These are phyloP conservation scores for Perilla frutescens DNA, from an alignment of 257 asterid genomes.

Conservation along the genomic window DNA sequence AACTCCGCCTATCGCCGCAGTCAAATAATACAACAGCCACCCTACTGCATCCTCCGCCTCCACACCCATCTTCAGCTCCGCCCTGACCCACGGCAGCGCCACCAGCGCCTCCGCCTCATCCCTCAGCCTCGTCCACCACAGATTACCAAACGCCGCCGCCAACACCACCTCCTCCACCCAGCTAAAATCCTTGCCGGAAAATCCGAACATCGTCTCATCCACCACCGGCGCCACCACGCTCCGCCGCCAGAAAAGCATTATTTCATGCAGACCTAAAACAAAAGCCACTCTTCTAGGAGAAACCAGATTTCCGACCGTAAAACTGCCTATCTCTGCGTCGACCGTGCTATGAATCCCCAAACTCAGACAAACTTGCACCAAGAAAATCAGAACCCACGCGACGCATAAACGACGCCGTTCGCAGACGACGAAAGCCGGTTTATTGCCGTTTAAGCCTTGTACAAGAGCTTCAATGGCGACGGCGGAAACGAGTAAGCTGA, in stretches of 20 bases:
- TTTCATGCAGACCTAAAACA: constrained; percentile 67
- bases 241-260: constrained; percentile 59
- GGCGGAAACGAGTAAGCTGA: constrained; percentile 42
- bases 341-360: constrained; percentile 58
- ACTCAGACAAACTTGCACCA: constrained; percentile 48
- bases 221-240: constrained; percentile 64
- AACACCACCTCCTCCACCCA: constrained; percentile 57
- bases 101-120: constrained; percentile 71
- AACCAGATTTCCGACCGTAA: constrained; percentile 25
- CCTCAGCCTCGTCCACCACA: constrained; percentile 84
- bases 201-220: constrained; percentile 60
- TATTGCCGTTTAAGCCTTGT: constrained; percentile 30
- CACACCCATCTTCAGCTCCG: constrained; percentile 45
- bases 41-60: constrained; percentile 61
- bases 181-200: constrained; percentile 33
- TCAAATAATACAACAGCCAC: constrained; percentile 68
- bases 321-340: constrained; percentile 43
- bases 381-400: constrained; percentile 50
- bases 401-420: constrained; percentile 35
- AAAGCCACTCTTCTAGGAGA: constrained; percentile 43
- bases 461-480: constrained; percentile 43
- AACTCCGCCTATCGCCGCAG: constrained; percentile 59
- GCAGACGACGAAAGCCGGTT: neutral
- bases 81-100: constrained; percentile 54
- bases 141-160: constrained; percentile 55